Base-by-base conservation (phyloP, 2,329 filamentous ascomycete genomes). In the Phoma sp. region DNA sequence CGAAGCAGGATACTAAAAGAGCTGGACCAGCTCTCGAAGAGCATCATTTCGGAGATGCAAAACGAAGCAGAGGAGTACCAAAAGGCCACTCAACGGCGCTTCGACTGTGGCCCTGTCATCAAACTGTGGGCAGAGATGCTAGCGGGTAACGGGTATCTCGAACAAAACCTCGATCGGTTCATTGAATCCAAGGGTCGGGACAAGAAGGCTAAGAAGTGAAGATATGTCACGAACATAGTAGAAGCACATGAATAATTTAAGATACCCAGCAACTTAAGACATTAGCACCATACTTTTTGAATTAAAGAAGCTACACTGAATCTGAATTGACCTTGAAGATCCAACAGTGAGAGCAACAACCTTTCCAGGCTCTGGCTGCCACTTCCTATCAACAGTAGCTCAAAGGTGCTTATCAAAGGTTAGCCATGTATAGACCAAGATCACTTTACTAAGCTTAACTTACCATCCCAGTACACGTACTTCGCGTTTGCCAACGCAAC, bases 81-180 rank as follows among this genome's bases (percentile, higher is more conserved):
- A 38, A 80, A 82, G 39, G 83, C 86, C 3, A 75, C 76, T 18
- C 81, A 81, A 23, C 78, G 86, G 2, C 82, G 83, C 64, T 82
- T 85, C 65, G 90, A 96, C 66, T 90, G 90, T 66, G 87, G 84
- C 0, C 84, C 86, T 1, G 84, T 86, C 0, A 80, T 93, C 18
- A 85, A 90, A 62, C 78, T 75, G 30, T 93, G 90, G 87, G 74
- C 93, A 37, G 82, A 83, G 59, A 84, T 83, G 57, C 80, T 96
- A 52, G 88, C 88, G 1, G 84, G 87, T 54, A 87, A 88, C 64
- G 86, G 84, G 1, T 75, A 84, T 2, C 72, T 95, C 50, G 69
- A 69, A 42, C 47, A 60, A 43, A 65, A 72, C 47, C 45, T 73
- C 1, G 53, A 64, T 14, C 42, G 59, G 18, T 69, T 67, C 47